Evolutionary conservation across 805 yeast genomes (phyloP), one percentile per base, ranked within the genome.

Genomic region (Diddensiella santjacobensis): DNA sequence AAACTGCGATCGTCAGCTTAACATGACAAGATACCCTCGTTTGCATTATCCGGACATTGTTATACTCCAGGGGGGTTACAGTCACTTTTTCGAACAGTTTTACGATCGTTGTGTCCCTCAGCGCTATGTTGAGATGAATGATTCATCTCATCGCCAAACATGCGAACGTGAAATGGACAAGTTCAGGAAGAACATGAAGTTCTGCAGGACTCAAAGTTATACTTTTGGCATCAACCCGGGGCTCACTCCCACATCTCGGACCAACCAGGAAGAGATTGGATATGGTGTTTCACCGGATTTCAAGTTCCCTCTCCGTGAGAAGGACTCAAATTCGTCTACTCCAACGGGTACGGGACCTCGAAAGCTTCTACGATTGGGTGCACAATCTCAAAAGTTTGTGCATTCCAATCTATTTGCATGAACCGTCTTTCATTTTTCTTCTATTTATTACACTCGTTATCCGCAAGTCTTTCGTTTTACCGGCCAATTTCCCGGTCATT

Each of bases 21-120:
- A 90, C 64, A 73, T 79, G 52, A 80, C 83, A 48, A 72, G 76
- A 52, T 93, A 93, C 66, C 99, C 99, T 0, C 71, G 77, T 51
- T 71, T 93, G 48, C 79, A 78, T 54, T 93, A 84, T 62, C 99
- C 99, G 2, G 96, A 93, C 67, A 80, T 93, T 38, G 81, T 87
- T 31, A 80, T 93, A 29, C 72, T 93, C 40, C 86, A 88, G 54
- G 98, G 98, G 23, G 99, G 99, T 10, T 93, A 93, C 71, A 82
- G 83, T 62, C 72, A 73, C 33, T 93, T 90, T 61, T 90, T 73
- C 65, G 81, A 81, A 42, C 64, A 66, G 24, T 80, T 73, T 62
- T 72, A 78, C 41, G 65, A 64, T 19, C 70, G 81, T 39, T 89
- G 97, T 62, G 71, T 63, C 52, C 96, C 96, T 1, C 85, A 79